Evolutionary conservation across 108 stramenopile genomes (phyloP).

Genomic region (Pseudonitzschia delicatissima): DNA sequence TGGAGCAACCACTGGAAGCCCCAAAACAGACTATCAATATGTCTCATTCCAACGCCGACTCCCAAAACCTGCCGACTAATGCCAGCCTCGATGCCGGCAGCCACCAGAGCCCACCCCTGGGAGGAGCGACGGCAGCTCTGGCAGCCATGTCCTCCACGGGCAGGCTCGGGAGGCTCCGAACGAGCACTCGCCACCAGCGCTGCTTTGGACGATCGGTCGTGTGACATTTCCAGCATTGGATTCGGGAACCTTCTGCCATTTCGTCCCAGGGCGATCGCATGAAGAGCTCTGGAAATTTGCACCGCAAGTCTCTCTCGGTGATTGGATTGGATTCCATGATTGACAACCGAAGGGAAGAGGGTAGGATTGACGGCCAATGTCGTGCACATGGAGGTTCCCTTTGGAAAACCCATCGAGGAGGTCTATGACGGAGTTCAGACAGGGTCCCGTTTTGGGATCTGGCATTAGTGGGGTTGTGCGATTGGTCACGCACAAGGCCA

Average conservation of each 20-base stretch:
- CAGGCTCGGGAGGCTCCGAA: not conserved
- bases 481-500: conserved; percentile 64
- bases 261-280: no score
- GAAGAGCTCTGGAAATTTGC: not conserved
- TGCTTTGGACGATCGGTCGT: not conserved
- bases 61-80: no score
- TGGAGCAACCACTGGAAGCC: no score
- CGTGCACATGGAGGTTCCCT: conserved; percentile 83
- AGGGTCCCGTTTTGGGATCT: conserved; percentile 74
- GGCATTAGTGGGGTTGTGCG: conserved; percentile 82
- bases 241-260: no score
- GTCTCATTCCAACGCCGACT: no score
- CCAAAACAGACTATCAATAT: no score
- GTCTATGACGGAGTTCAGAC: conserved; percentile 85
- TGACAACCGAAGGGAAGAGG: conserved; percentile 46
- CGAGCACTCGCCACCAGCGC: not conserved
- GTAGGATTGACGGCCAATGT: conserved; percentile 48
- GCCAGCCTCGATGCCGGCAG: not conserved
- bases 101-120: not conserved
- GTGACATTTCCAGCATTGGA: not conserved
- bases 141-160: not conserved
- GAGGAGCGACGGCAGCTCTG: not conserved
- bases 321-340: conserved; percentile 64
- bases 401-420: conserved; percentile 87
- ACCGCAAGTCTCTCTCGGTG: conserved; percentile 29